Evolutionary conservation across 176 grass and related monocot genomes (phyloP), one percentile per base, ranked within the genome.

Genomic region (Dendrocalamus sinicus): DNA sequence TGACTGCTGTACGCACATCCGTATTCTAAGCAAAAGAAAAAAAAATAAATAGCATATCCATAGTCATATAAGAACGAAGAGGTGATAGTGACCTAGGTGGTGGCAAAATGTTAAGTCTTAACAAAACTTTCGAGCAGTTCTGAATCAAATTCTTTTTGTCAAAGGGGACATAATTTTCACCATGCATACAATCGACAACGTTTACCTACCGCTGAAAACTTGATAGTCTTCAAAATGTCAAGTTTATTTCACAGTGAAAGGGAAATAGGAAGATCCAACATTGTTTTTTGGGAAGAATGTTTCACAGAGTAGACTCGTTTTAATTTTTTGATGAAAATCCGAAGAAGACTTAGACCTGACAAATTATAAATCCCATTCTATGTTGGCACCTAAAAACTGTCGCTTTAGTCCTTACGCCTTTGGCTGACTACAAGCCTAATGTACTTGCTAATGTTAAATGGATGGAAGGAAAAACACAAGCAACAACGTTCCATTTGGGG

Each of bases 391-490:
- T 60, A 71, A 24, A 39, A 84, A 12, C 1, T 79, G 28, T 26
- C 19, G 6, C 53, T 70, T 62, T 71, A 78, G 40, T 40, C 76
- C 40, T 52, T 63, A 3, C 8, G 32, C 30, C 14, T 47, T 71
- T n/a, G 5, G 22, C 20, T 79, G 75, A 40, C 40, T 51, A 47
- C 12, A 32, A 45, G 8, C 16, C 24, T 28, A 60, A 39, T 51
- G 43, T 52, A 57, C 67, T 72, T 86, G 76, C 53, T 52, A 24
- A 40, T 79, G 67, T 79, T 71, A 44, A 70, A 70, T 78, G 39
- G 65, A 12, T 71, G 66, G 52, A 75, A 35, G 73, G 24, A 78
- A 58, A 59, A 70, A 28, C 39, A 54, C 39, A 63, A 26, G 54
- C 5, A 22, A 67, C 14, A 44, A 12, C n/a, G 8, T 24, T 4